A percentile compares a stretch with the other conserved stretches of the same genome.
Conservation (phyloP, 2,329 filamentous ascomycete species). For the Alternaria ethzedia region DNA sequence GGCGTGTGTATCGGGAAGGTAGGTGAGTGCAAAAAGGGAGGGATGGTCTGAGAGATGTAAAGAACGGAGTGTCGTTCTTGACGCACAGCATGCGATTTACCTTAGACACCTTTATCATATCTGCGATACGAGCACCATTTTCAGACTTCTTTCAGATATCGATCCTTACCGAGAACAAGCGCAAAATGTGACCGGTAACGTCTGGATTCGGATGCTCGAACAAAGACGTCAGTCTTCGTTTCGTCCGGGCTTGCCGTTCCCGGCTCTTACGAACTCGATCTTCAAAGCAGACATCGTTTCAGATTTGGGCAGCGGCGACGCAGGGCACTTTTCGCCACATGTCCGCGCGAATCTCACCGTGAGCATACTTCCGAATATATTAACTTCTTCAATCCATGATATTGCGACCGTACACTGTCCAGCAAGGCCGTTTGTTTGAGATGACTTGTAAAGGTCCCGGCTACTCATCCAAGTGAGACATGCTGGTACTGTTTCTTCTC, state of each 20-base stretch:
- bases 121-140: not conserved
- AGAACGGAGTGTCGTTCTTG: not conserved
- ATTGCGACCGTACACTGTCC: not conserved
- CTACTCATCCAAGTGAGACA: rapidly evolving
- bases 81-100: not conserved
- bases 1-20: not conserved
- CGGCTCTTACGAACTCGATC: not conserved
- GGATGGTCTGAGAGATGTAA: not conserved
- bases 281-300: not conserved
- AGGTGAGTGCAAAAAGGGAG: not conserved
- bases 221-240: not conserved
- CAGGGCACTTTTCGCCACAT: not conserved
- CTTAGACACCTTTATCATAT: not conserved
- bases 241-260: not conserved
- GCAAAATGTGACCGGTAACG: rapidly evolving
- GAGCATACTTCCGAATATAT: rapidly evolving
- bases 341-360: rapidly evolving
- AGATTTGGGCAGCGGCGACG: not conserved
- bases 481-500: not conserved
- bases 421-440: not conserved
- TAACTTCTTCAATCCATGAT: not conserved
- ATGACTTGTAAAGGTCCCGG: not conserved
- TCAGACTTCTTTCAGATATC: not conserved
- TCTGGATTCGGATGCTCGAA: not conserved
- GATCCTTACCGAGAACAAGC: not conserved